Percentiles rank a stretch among this genome's conserved stretches.
phyloP scores from a whole-genome alignment of 768 basidiomycete species.

The Leccinum truebloodii region DNA sequence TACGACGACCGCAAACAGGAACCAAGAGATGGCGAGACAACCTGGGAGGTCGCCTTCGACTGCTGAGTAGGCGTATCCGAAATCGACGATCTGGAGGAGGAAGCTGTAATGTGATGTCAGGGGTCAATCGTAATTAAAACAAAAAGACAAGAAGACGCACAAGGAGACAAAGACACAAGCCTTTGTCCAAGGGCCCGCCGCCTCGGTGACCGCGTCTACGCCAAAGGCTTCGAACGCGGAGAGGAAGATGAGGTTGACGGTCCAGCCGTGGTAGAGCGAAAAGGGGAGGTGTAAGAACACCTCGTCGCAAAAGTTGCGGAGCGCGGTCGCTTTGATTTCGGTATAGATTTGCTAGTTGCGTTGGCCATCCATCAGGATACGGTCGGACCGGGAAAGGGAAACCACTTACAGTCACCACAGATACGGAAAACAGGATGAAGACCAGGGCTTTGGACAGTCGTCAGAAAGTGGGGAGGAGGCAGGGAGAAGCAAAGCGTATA shows the following conservation, averaged over 20 bases:
- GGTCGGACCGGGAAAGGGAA: neutral
- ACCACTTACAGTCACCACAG: slow-evolving; percentile 48
- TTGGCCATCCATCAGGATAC: neutral
- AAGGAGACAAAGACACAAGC: slow-evolving; percentile 61
- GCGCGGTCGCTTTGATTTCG: slow-evolving; percentile 56
- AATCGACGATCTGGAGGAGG: slow-evolving; percentile 58
- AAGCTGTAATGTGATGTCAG: slow-evolving; percentile 34
- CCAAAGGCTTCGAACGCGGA: slow-evolving; percentile 66
- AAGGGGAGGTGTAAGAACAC: slow-evolving; percentile 74
- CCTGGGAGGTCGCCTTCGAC: slow-evolving; percentile 69
- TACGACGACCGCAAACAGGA: slow-evolving; percentile 63
- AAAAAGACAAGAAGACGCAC: slow-evolving; percentile 28
- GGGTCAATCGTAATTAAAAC: neutral
- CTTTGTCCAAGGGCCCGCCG: slow-evolving; percentile 60
- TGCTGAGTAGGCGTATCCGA: slow-evolving; percentile 66
- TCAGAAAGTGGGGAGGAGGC: slow-evolving; percentile 8
- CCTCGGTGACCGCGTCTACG: slow-evolving; percentile 49
- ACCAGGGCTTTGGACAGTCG: slow-evolving; percentile 31
- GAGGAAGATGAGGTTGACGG: slow-evolving; percentile 51
- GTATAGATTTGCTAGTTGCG: slow-evolving; percentile 60
- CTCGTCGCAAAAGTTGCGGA: slow-evolving; percentile 54
- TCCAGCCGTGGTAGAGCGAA: slow-evolving; percentile 68
- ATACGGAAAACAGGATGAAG: slow-evolving; percentile 47
- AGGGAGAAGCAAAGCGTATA: neutral
- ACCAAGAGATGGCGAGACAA: slow-evolving; percentile 66